Percentiles rank a stretch among this genome's conserved stretches.
Evolutionary conservation across 116 monocot genomes (phyloP).

Genomic region (Posidonia oceanica): DNA sequence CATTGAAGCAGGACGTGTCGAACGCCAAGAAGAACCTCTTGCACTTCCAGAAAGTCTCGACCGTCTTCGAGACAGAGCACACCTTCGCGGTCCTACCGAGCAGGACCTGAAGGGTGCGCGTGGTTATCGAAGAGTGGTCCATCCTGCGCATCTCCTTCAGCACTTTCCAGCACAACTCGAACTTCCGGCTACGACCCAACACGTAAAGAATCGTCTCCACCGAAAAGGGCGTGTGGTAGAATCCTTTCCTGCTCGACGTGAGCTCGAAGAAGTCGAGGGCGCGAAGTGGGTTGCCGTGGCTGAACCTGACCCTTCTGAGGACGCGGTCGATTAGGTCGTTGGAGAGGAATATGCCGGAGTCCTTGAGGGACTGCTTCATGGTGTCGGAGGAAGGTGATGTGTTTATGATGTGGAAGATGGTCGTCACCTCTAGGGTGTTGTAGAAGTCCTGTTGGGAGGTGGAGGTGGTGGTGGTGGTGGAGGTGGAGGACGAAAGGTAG

Average conservation of each 20-base stretch:
- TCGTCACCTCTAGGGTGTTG: conserved; percentile 1
- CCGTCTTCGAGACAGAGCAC: conserved; percentile 69
- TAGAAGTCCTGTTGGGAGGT: not conserved
- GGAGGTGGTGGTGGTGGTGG: not conserved
- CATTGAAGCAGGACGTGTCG: conserved; percentile 56
- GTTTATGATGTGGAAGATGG: conserved; percentile 47
- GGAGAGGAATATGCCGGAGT: conserved; percentile 25
- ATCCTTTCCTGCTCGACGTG: conserved; percentile 16
- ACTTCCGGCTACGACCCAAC: conserved; percentile 52
- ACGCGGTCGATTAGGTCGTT: conserved; percentile 49
- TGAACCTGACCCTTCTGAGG: conserved; percentile 48
- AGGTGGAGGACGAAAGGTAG: not conserved
- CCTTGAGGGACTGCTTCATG: conserved; percentile 29
- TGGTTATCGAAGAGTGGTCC: conserved; percentile 33
- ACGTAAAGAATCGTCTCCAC: conserved; percentile 78
- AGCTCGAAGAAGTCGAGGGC: conserved; percentile 47
- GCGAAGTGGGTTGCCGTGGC: conserved; percentile 44
- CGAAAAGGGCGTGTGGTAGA: conserved; percentile 49
- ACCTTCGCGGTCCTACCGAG: conserved; percentile 70
- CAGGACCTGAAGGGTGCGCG: conserved; percentile 45
- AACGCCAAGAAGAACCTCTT: conserved; percentile 16
- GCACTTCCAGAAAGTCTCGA: conserved; percentile 51
- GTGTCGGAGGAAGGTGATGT: conserved; percentile 27
- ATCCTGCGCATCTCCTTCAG: conserved; percentile 25
- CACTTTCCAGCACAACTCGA: conserved; percentile 36